Percentiles rank a stretch among this genome's conserved stretches.
These are phyloP conservation scores for Aspergillus neoniger DNA, from an alignment of 2,329 filamentous ascomycete genomes.

Conservation along the genomic window DNA sequence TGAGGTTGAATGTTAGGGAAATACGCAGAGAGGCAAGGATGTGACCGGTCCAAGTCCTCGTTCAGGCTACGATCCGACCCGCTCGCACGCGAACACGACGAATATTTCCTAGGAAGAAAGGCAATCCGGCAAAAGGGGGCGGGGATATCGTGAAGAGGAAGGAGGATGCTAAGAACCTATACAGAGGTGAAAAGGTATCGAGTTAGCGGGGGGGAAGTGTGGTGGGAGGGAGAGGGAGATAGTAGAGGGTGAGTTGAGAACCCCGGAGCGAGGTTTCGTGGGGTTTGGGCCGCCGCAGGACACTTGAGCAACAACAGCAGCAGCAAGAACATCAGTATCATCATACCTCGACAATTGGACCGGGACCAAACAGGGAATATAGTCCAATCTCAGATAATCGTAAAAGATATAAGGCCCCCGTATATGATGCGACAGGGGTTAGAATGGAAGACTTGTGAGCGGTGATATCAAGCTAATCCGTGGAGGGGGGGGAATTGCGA, in stretches of 20 bases:
- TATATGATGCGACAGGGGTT: neutral
- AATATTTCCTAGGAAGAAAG: slow-evolving; percentile 13
- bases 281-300: slow-evolving; percentile 41
- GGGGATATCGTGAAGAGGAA: slow-evolving; percentile 22
- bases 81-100: slow-evolving; percentile 31
- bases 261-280: slow-evolving; percentile 41
- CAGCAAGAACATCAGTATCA: slow-evolving; percentile 10
- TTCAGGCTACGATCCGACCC: slow-evolving; percentile 29
- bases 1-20: slow-evolving; percentile 25
- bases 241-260: slow-evolving; percentile 21
- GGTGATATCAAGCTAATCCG: slow-evolving; percentile 10
- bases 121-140: slow-evolving; percentile 18
- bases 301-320: slow-evolving; percentile 26
- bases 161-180: slow-evolving; percentile 18
- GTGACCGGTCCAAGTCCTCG: slow-evolving; percentile 35
- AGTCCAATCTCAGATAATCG: slow-evolving; percentile 10
- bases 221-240: slow-evolving; percentile 30
- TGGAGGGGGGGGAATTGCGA: slow-evolving; percentile 18
- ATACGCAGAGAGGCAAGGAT: slow-evolving; percentile 29
- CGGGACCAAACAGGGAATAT: slow-evolving; percentile 8
- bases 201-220: slow-evolving; percentile 17
- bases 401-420: slow-evolving; percentile 10
- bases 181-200: slow-evolving; percentile 18
- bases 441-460: slow-evolving; percentile 9
- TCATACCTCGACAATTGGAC: slow-evolving; percentile 33